phyloP scores from a whole-genome alignment of 1,284 basidiomycete species.

The Rhodotorula sp. region DNA sequence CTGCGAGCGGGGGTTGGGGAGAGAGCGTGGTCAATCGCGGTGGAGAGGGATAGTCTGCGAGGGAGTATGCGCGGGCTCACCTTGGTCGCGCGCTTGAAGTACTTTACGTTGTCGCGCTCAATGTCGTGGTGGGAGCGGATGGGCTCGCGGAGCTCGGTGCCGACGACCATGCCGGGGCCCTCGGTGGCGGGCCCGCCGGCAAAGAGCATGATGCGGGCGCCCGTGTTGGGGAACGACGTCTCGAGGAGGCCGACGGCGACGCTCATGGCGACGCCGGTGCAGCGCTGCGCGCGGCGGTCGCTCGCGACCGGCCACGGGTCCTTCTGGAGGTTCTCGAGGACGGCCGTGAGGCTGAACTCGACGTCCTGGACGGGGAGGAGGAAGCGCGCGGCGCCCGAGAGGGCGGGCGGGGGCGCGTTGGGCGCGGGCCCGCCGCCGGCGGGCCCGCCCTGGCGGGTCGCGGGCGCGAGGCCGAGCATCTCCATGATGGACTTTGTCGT shows the following conservation, averaged over 20 bases:
- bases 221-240: constrained; percentile 94
- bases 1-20: constrained; percentile 52
- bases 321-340: constrained; percentile 82
- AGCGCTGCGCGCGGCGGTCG: constrained; percentile 91
- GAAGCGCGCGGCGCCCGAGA: constrained; percentile 87
- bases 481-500: constrained; percentile 95
- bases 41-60: background rate
- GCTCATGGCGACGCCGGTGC: constrained; percentile 90
- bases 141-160: constrained; percentile 92
- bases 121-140: constrained; percentile 99
- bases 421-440: constrained; percentile 58
- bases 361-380: constrained; percentile 88
- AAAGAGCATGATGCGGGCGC: constrained; percentile 94
- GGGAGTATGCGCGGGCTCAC: constrained; percentile 52
- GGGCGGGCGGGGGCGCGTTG: constrained; percentile 70
- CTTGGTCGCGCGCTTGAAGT: constrained; percentile 96
- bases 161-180: constrained; percentile 95
- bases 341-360: constrained; percentile 94
- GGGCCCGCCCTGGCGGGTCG: constrained; percentile 49
- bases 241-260: constrained; percentile 95
- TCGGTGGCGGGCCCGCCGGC: constrained; percentile 95
- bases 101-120: constrained; percentile 94
- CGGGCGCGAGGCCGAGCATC: constrained; percentile 87
- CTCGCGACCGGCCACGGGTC: constrained; percentile 98
- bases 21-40: background rate